Conservation (phyloP, 441 rosid species). For the Populus hybrid region DNA sequence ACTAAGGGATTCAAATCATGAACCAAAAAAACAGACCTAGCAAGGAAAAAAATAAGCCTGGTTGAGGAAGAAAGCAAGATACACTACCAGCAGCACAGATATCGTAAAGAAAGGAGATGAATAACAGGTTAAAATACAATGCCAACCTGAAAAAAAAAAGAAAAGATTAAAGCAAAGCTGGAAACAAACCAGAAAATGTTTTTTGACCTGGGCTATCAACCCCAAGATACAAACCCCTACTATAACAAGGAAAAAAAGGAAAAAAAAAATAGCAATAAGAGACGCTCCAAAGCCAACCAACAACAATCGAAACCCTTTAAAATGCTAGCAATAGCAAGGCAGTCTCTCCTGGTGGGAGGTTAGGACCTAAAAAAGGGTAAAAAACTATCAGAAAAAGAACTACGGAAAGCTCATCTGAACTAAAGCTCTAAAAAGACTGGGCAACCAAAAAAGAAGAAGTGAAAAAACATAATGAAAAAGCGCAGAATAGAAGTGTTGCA, state of each 20-base stretch:
- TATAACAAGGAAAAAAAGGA: not conserved
- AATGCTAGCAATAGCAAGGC: not conserved
- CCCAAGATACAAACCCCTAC: not conserved
- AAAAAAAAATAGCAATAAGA: not conserved
- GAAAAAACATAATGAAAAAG: not conserved
- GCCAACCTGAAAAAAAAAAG: too few relatives aligned
- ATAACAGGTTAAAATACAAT: too few relatives aligned
- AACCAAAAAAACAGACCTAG: not conserved
- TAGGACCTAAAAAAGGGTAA: not conserved
- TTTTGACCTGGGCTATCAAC: not conserved
- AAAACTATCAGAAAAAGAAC: not conserved
- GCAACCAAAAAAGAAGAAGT: not conserved
- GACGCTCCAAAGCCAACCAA: not conserved
- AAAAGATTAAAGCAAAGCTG: not conserved
- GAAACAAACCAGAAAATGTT: not conserved
- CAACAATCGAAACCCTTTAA: not conserved
- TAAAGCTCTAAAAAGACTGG: not conserved
- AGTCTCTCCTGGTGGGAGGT: not conserved
- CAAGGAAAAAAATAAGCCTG: not conserved
- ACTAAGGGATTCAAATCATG: not conserved
- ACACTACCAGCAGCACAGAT: too few relatives aligned
- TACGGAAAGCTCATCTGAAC: not conserved
- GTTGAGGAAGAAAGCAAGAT: not conserved
- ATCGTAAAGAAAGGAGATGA: too few relatives aligned
- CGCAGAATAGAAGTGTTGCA: not conserved